A percentile compares a stretch with the other conserved stretches of the same genome.
Conservation (phyloP, 768 basidiomycete genomes). For the Clitopilus passeckerianus region DNA sequence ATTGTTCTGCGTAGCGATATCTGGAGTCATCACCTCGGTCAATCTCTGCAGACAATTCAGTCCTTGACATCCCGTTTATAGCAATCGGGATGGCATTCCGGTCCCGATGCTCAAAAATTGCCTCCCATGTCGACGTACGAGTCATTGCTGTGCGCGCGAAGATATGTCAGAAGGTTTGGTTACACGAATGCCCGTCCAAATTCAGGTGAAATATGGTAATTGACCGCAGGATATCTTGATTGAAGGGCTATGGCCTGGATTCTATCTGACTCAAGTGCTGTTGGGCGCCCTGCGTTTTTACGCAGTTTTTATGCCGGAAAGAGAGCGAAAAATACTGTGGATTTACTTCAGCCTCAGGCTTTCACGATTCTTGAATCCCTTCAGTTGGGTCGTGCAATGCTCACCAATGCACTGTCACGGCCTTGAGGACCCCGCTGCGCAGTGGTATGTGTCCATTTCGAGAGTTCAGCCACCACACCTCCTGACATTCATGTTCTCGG, state of each 20-base stretch:
- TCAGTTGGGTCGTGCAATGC: too few relatives aligned
- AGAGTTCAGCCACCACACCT: not conserved
- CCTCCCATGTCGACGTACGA: too few relatives aligned
- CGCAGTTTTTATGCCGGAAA: not conserved
- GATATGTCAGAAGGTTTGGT: not conserved
- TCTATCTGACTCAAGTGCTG: not conserved
- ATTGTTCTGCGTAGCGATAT: not conserved
- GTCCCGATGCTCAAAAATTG: not conserved
- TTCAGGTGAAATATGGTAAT: not conserved
- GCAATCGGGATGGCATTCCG: not conserved
- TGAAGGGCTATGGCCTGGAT: not conserved
- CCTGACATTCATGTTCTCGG: not conserved
- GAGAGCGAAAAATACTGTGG: not conserved
- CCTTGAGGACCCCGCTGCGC: not conserved
- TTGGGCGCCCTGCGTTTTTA: not conserved
- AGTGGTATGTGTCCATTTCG: not conserved
- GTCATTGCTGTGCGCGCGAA: not conserved
- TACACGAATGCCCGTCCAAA: not conserved
- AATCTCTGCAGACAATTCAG: not conserved
- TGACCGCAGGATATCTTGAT: not conserved
- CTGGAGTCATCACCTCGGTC: not conserved
- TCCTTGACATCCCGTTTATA: not conserved
- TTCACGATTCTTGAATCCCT: too few relatives aligned
- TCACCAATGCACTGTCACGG: not conserved
- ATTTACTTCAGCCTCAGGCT: too few relatives aligned